A percentile compares a stretch with the other conserved stretches of the same genome.
phyloP scores from a whole-genome alignment of 2,329 filamentous ascomycete genomes.

The Parastagonospora avenae region DNA sequence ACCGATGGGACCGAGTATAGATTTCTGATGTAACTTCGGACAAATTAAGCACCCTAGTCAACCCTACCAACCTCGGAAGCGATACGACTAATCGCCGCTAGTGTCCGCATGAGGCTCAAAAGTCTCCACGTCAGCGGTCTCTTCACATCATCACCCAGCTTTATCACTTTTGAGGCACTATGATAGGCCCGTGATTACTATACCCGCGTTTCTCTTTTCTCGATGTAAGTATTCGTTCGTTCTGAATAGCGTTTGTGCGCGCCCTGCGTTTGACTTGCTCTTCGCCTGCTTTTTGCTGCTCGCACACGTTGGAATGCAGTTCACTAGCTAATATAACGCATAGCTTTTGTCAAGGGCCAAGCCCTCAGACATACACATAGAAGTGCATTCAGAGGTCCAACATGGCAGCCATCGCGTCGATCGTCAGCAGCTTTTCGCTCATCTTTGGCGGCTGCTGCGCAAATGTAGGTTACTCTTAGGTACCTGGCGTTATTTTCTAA shows the following conservation, averaged over 20 bases:
- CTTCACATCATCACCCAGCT: constrained; percentile 2
- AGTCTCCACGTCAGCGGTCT: constrained; percentile 39
- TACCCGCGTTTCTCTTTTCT: background rate
- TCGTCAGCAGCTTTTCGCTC: constrained; percentile 70
- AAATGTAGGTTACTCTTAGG: constrained; percentile 65
- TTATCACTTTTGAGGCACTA: constrained; percentile 7
- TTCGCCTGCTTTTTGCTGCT: background rate
- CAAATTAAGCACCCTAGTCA: constrained; percentile 6
- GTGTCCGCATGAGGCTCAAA: constrained; percentile 31
- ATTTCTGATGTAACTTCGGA: no score
- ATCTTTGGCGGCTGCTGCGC: constrained; percentile 97
- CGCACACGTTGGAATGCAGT: background rate
- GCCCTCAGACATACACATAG: background rate
- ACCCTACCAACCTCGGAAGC: constrained; percentile 11
- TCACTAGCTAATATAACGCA: no score
- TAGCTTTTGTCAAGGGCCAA: no score
- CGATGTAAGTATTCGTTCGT: background rate
- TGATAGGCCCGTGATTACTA: constrained; percentile 10
- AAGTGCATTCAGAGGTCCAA: background rate
- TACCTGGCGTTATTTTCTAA: constrained; percentile 8
- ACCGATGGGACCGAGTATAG: no score
- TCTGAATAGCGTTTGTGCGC: background rate
- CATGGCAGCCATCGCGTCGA: constrained; percentile 44
- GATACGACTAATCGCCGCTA: constrained; percentile 29
- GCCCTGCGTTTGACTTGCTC: background rate